These are phyloP conservation scores for Davidsoniella eucalypti DNA, from an alignment of 2,329 filamentous ascomycete species.

Conservation along the genomic window DNA sequence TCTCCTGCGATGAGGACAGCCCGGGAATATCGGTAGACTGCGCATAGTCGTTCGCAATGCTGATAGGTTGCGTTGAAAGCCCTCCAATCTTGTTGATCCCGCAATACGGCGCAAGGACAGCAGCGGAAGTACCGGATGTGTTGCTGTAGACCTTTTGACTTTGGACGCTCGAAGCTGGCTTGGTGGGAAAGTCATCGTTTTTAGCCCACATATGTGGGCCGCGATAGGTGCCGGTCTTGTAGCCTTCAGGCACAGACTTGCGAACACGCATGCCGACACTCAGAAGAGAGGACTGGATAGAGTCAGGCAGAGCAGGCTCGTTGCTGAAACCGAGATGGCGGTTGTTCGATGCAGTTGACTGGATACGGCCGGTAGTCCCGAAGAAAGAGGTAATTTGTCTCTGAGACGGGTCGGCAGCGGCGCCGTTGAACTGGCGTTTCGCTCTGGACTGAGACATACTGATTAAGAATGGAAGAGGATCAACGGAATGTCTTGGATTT, in stretches of 20 bases:
- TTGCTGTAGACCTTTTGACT: neutral
- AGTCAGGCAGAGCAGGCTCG: conserved; percentile 38
- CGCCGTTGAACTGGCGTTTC: conserved; percentile 46
- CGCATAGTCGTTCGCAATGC: conserved; percentile 17
- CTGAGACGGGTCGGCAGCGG: conserved; percentile 39
- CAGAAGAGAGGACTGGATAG: conserved; percentile 67
- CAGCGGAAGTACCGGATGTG: conserved; percentile 28
- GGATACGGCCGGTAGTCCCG: conserved; percentile 16
- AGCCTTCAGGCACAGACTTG: conserved; percentile 85
- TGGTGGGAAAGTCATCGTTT: conserved; percentile 28
- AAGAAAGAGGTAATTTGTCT: conserved; percentile 52
- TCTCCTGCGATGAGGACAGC: conserved; percentile 39
- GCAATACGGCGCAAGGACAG: conserved; percentile 65
- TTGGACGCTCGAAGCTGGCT: neutral
- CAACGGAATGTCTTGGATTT: neutral
- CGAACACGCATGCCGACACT: conserved; percentile 88
- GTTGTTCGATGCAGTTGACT: conserved; percentile 16
- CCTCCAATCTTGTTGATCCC: conserved; percentile 64
- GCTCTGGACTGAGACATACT: conserved; percentile 36
- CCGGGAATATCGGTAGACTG: conserved; percentile 23
- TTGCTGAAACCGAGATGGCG: conserved; percentile 6
- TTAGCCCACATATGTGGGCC: conserved; percentile 1
- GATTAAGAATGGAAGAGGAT: neutral
- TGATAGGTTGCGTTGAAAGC: conserved; percentile 39
- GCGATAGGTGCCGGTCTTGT: conserved; percentile 45